A percentile compares a stretch with the other conserved stretches of the same genome.
phyloP scores from a whole-genome alignment of 441 rosid species.

The Capsella rubella region DNA sequence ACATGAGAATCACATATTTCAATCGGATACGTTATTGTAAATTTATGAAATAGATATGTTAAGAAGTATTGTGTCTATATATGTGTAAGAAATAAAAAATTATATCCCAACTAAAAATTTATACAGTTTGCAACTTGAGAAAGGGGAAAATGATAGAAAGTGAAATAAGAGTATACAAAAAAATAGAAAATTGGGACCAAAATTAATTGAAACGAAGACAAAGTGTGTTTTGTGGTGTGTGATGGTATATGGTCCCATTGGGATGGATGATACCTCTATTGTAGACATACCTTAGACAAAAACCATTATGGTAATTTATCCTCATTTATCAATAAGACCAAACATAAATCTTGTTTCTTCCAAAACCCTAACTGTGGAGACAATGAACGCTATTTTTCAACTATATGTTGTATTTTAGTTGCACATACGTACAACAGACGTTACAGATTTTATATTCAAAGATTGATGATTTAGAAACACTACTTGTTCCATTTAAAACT shows the following conservation, averaged over 20 bases:
- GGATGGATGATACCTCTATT: slow-evolving; percentile 38
- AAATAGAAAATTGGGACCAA: slow-evolving; percentile 30
- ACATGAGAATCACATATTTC: too few relatives aligned
- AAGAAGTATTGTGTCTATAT: too few relatives aligned
- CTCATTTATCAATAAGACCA: slow-evolving; percentile 28
- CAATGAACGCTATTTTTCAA: slow-evolving; percentile 21
- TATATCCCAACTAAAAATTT: background rate
- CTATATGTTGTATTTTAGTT: slow-evolving; percentile 10
- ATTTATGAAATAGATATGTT: too few relatives aligned
- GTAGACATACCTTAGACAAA: slow-evolving; percentile 40
- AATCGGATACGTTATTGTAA: too few relatives aligned
- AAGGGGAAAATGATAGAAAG: slow-evolving; percentile 10
- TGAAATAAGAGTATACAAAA: slow-evolving; percentile 16
- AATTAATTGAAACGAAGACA: slow-evolving; percentile 36
- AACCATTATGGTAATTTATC: slow-evolving; percentile 32
- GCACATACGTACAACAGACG: slow-evolving; percentile 3
- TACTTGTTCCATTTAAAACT: background rate
- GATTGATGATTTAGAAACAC: slow-evolving; percentile 17
- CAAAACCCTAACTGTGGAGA: slow-evolving; percentile 30
- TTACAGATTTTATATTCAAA: background rate
- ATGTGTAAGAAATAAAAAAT: background rate
- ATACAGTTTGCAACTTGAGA: background rate
- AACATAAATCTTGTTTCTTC: slow-evolving; percentile 33
- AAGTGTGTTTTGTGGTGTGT: slow-evolving; percentile 32
- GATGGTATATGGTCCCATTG: slow-evolving; percentile 29